Conservation (phyloP, 768 basidiomycete species). For the Pleurotus pulmonarius region DNA sequence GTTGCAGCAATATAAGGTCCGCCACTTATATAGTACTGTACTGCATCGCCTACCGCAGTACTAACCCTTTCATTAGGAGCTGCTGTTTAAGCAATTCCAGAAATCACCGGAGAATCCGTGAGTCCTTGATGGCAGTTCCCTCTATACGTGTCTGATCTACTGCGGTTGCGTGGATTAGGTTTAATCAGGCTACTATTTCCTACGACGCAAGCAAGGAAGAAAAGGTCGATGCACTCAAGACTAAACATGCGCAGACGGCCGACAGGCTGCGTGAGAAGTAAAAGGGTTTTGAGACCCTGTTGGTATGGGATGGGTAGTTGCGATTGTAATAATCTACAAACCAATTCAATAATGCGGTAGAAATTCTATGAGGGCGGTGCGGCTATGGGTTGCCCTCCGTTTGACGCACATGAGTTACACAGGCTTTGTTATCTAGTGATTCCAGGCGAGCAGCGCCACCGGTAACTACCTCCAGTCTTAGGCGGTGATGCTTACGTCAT, state of each 20-base stretch:
- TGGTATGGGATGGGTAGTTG: no score
- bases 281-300: no score
- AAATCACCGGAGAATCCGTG: slow-evolving; percentile 96
- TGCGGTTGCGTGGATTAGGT: slow-evolving; percentile 38
- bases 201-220: slow-evolving; percentile 91
- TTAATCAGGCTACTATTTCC: slow-evolving; percentile 75
- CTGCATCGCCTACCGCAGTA: neutral
- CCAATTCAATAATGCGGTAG: neutral
- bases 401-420: no score
- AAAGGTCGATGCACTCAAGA: slow-evolving; percentile 70
- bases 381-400: no score
- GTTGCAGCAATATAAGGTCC: slow-evolving; percentile 83
- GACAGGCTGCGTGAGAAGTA: slow-evolving; percentile 53
- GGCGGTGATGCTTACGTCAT: neutral
- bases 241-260: slow-evolving; percentile 61
- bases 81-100: slow-evolving; percentile 92
- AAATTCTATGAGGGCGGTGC: neutral
- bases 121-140: slow-evolving; percentile 21
- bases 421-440: neutral
- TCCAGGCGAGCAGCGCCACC: slow-evolving; percentile 2
- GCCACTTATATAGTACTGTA: slow-evolving; percentile 7
- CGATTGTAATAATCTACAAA: no score
- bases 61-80: slow-evolving; percentile 46
- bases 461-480: neutral
- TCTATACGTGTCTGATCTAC: neutral